Evolutionary conservation across 164 flowering plant genomes (phyloP).

Genomic region (Liriodendron chinense): DNA sequence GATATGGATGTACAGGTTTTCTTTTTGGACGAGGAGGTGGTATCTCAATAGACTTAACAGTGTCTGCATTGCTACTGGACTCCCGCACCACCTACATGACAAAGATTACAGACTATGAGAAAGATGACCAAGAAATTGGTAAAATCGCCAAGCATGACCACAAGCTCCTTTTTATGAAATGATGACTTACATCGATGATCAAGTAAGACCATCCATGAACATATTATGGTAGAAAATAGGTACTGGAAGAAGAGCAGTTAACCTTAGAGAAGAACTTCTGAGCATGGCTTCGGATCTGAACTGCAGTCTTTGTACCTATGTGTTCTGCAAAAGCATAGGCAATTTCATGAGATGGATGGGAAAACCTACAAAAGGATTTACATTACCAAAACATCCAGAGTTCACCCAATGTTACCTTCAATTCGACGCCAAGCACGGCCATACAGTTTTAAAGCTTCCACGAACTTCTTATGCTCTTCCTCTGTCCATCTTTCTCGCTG

Average conservation of each 20-base stretch:
- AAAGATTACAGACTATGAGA: background rate
- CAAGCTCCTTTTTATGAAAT: constrained; percentile 11
- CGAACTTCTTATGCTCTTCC: constrained; percentile 64
- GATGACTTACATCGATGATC: constrained; percentile 22
- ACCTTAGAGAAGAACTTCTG: constrained; percentile 95
- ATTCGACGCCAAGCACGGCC: constrained; percentile 68
- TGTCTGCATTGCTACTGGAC: constrained; percentile 30
- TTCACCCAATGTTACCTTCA: constrained; percentile 39
- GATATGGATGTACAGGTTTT: constrained; percentile 84
- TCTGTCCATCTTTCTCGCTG: constrained; percentile 70
- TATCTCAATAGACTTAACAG: constrained; percentile 60
- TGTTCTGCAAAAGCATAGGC: constrained; percentile 49
- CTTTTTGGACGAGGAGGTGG: constrained; percentile 93
- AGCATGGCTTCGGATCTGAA: constrained; percentile 94
- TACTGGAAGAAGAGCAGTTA: constrained; percentile 18
- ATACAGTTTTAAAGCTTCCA: constrained; percentile 58
- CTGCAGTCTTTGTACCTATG: constrained; percentile 82
- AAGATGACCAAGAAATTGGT: constrained; percentile 11
- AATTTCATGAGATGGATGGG: constrained; percentile 5
- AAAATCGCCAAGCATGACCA: constrained; percentile 8
- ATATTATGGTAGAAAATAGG: constrained; percentile 19
- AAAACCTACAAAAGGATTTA: background rate
- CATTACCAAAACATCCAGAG: background rate
- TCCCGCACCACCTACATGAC: constrained; percentile 53
- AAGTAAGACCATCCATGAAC: constrained; percentile 13